Evolutionary conservation across 2,329 filamentous ascomycete genomes (phyloP), one percentile per base, ranked within the genome.

Genomic region (Trichophyton verrucosum): DNA sequence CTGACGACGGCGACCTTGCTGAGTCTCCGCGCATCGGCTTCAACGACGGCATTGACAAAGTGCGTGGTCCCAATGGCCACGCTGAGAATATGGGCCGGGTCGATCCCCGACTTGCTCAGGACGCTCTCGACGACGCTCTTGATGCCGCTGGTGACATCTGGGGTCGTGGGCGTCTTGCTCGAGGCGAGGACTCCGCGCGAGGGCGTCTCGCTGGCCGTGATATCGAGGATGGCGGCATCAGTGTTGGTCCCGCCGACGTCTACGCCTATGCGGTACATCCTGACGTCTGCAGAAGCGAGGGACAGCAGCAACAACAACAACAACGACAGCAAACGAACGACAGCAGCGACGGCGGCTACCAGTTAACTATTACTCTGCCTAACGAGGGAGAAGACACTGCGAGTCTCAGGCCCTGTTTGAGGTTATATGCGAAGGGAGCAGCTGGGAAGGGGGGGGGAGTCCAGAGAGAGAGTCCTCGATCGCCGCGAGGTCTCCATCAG

Each of bases 61-160:
- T 79, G 77, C 0, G 66, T 68, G 1, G 77, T 80, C 27, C 80
- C 79, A 63, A 81, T 78, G 2, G 77, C 78, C 11, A 81, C 77
- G 40, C 75, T 78, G 44, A 76, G 66, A 3, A 81, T 74, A 13
- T 72, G 70, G 22, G 64, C 64, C 49, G 73, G 69, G 33, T 75
- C 70, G 53, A 78, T 68, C 0, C 67, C 63, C 0, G 77, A 75
- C 27, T 71, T 70, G 3, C 64, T 63, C 3, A 81, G 66, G 0
- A 81, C 74, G 8, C 73, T 72, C 9, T 70, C 65, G 61, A 81
- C 78, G n/a, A 78, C 77, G 8, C 67, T 66, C 63, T 77, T 73
- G 30, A 81, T 79, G 20, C 79, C 80, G 58, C 71, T 73, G 40
- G 78, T 80, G 42, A 80, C 78, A 65, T 81, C 76, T n/a, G 72